phyloP scores from a whole-genome alignment of 2,329 filamentous ascomycete genomes.

The Talaromyces verruculosus region DNA sequence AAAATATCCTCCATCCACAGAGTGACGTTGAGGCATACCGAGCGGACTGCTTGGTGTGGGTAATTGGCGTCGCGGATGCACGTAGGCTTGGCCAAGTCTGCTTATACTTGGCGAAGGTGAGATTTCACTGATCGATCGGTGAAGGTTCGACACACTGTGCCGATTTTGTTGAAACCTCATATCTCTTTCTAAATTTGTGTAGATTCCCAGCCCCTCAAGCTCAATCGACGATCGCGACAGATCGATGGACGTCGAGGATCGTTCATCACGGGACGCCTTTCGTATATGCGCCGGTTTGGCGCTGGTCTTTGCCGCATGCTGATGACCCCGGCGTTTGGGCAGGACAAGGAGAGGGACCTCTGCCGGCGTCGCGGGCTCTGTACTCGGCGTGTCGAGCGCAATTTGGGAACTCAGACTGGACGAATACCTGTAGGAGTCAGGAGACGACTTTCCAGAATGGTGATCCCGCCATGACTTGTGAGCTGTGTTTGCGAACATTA shows the following conservation, averaged over 20 bases:
- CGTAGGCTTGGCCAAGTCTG: slow-evolving; percentile 53
- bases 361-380: slow-evolving; percentile 18
- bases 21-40: slow-evolving; percentile 51
- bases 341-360: slow-evolving; percentile 23
- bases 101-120: slow-evolving; percentile 54
- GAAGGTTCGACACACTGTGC: slow-evolving; percentile 46
- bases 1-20: slow-evolving; percentile 31
- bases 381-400: slow-evolving; percentile 18
- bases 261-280: slow-evolving; percentile 53
- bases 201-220: slow-evolving; percentile 59
- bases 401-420: slow-evolving; percentile 20
- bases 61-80: slow-evolving; percentile 57
- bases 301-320: slow-evolving; percentile 39
- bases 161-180: slow-evolving; percentile 41
- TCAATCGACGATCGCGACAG: slow-evolving; percentile 57
- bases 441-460: slow-evolving; percentile 22
- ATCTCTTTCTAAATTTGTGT: slow-evolving; percentile 37
- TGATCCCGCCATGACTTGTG: slow-evolving; percentile 20
- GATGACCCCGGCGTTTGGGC: slow-evolving; percentile 25
- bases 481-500: slow-evolving; percentile 21
- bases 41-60: slow-evolving; percentile 56
- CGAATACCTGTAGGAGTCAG: slow-evolving; percentile 21
- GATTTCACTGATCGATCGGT: slow-evolving; percentile 54
- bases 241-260: slow-evolving; percentile 51
- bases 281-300: slow-evolving; percentile 56